Evolutionary conservation across 148 eudicot genomes (phyloP).

Genomic region (Oxyria digyna): DNA sequence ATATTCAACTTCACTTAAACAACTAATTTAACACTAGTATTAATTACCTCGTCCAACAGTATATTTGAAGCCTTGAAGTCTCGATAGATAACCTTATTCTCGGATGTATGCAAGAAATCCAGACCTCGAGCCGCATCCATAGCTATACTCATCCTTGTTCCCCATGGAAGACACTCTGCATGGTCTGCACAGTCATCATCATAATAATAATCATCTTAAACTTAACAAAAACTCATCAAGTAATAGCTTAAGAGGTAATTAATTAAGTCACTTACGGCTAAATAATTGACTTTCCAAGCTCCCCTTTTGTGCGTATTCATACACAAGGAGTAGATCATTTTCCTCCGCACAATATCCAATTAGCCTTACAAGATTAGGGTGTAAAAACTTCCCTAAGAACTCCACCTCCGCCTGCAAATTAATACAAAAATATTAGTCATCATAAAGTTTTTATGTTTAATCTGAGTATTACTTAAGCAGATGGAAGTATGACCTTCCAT

Average conservation of each 20-base stretch:
- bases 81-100: constrained; percentile 68
- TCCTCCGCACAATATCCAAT: constrained; percentile 66
- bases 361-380: constrained; percentile 54
- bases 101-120: constrained; percentile 59
- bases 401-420: constrained; percentile 45
- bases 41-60: constrained; percentile 45
- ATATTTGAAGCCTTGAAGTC: constrained; percentile 81
- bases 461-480: too few species aligned
- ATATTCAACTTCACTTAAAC: background rate
- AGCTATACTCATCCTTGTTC: constrained; percentile 49
- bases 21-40: too few species aligned
- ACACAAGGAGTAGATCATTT: constrained; percentile 48
- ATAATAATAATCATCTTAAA: background rate
- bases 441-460: too few species aligned
- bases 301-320: constrained; percentile 52
- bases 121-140: constrained; percentile 84
- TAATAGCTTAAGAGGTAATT: background rate
- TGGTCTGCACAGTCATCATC: constrained; percentile 34
- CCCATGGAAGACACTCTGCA: constrained; percentile 43
- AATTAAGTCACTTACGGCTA: constrained; percentile 28
- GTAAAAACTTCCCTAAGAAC: constrained; percentile 56
- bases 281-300: constrained; percentile 61
- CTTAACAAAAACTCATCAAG: background rate
- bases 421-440: background rate
- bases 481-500: constrained; percentile 54